Conservation (phyloP, 768 basidiomycete species). For the Coprinellus aureogranulatus region DNA sequence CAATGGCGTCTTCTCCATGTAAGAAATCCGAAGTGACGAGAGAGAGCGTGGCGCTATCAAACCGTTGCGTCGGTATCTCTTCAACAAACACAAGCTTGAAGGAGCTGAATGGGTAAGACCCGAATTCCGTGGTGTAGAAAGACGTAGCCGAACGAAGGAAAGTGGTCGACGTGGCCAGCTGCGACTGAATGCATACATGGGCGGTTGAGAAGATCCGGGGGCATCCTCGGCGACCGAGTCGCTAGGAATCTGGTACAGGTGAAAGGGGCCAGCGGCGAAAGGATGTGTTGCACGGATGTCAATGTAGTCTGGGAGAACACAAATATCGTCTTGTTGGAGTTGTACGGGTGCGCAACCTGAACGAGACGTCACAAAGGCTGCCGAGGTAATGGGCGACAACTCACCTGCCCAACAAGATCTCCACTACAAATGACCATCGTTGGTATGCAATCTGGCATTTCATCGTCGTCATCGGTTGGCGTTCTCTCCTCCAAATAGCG, state of each 20-base stretch:
- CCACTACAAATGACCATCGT: conserved; percentile 93
- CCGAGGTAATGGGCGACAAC: conserved; percentile 17
- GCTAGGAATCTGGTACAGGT: conserved; percentile 65
- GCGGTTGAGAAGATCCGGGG: conserved; percentile 60
- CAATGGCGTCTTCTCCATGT: conserved; percentile 85
- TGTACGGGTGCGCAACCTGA: conserved; percentile 74
- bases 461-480: conserved; percentile 42
- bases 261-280: conserved; percentile 94
- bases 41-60: conserved; percentile 82
- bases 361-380: conserved; percentile 7
- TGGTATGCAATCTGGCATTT: conserved; percentile 59
- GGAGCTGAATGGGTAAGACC: conserved; percentile 93
- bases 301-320: conserved; percentile 82
- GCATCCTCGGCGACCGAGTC: conserved; percentile 63
- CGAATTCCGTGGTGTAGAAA: conserved; percentile 88
- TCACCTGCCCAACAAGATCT: conserved; percentile 89
- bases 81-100: conserved; percentile 95
- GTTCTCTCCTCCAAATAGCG: conserved; percentile 70
- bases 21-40: conserved; percentile 78
- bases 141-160: conserved; percentile 88
- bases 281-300: conserved; percentile 95
- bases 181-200: conserved; percentile 83
- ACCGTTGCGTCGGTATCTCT: conserved; percentile 75
- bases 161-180: conserved; percentile 65
- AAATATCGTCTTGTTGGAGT: conserved; percentile 92